Evolutionary conservation across 2,329 filamentous ascomycete genomes (phyloP), one percentile per base, ranked within the genome.

Genomic region (Cyclaneusma minus): DNA sequence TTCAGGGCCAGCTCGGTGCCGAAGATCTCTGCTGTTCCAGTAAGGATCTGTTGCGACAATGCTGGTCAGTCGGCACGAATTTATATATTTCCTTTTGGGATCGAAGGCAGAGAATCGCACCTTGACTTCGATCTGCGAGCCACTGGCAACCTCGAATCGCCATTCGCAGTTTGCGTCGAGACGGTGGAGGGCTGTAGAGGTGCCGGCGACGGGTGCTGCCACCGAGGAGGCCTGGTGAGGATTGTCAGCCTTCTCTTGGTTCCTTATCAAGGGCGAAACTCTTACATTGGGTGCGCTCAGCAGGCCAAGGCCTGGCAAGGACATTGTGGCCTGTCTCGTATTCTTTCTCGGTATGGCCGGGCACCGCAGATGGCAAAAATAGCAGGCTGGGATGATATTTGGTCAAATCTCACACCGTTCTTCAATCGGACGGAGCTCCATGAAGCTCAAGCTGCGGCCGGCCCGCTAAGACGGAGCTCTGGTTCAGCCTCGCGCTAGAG

Each of bases 11-110:
- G 76, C 55, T 98, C 89, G 29, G 87, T 85, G 47, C 89, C 89
- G 48, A 95, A 93, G 45, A 92, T 72, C 52, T 98, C 89, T 25
- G 87, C 89, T 2, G 76, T 83, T 34, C 89, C 89, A 17, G 66
- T 70, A 29, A 82, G 55, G 14, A 95, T 61, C 57, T 84, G 22
- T 18, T 62, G 24, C 66, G 45, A 22, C 17, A 11, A 7, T 6
- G 13, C 3, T 10, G 7, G n/a, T 32, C 23, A 6, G 12, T n/a
- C n/a, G 16, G 15, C 14, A 18, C 13, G 8, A 11, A 5, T n/a
- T n/a, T n/a, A n/a, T n/a, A n/a, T n/a, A n/a, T 23, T 4, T 12
- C 11, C 25, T 7, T 6, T 12, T 8, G 7, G 15, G 6, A 21
- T 15, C 14, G 11, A 26, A 11, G 13, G 12, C 9, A 11, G 17